Evolutionary conservation across 768 basidiomycete genomes (phyloP), one percentile per base, ranked within the genome.

Genomic region (Boletales sp.): DNA sequence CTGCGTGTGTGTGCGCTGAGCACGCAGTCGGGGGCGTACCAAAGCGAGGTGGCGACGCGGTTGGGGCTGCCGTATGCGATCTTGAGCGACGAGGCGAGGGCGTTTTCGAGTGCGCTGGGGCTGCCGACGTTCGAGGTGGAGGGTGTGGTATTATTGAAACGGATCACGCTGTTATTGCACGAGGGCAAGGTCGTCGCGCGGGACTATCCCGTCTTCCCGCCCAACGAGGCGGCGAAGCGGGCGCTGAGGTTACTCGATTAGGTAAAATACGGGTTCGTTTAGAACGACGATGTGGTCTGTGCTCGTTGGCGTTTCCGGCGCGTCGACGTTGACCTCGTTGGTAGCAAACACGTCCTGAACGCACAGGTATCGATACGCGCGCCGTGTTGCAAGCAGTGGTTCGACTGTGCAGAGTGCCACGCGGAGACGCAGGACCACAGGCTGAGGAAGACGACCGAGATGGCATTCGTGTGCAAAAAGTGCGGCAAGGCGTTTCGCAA

Each of bases 371-470:
- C 94, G 34, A 90, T 99, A 58, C 87, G 95, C 25, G 92, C 95
- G 5, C 94, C 94, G 4, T 98, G 96, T 71, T 98, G 96, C 82
- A 89, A 90, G 68, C 87, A 85, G 60, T 99, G 95, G 94, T 98
- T 82, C 64, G 96, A 99, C 74, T 98, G 95, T 63, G 74, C 94
- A 3, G 86, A 97, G 72, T 99, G 96, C 66, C 95, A 99, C 64
- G 90, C 82, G 0, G 95, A 96, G 59, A 64, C 76, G 1, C 81
- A 91, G 64, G 81, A 80, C 46, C 95, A 99, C 60, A 60, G 55
- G 2, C 74, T 99, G 30, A 66, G 70, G 8, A 87, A 82, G 69
- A 90, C 90, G 49, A 75, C 76, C 37, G 96, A 99, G 72, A 90
- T 91, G 89, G 70, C 71, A 6, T 90, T 92, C 63, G 70, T 80